These are phyloP conservation scores for Neocatenulostroma microsporum DNA, from an alignment of 2,329 filamentous ascomycete genomes.

Conservation along the genomic window DNA sequence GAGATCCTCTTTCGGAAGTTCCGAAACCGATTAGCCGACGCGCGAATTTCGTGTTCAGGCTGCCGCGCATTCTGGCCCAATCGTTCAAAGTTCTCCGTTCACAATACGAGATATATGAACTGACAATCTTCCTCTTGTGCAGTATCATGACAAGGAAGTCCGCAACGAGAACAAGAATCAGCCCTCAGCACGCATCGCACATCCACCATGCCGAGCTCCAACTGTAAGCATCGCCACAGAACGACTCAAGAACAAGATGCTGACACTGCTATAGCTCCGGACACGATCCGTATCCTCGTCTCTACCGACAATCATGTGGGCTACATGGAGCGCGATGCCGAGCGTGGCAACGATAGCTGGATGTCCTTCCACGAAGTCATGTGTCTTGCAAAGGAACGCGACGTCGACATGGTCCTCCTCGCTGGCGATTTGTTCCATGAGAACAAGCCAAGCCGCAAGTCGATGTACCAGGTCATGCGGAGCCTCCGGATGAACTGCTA, in stretches of 20 bases:
- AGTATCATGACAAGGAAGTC: too few species aligned
- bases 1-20: neutral
- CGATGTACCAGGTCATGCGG: constrained; percentile 96
- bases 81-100: neutral
- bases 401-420: constrained; percentile 96
- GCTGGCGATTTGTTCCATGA: constrained; percentile 96
- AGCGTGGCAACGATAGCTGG: constrained; percentile 97
- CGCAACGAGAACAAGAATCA: too few species aligned
- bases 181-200: too few species aligned
- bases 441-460: constrained; percentile 91
- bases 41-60: constrained; percentile 10
- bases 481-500: constrained; percentile 88
- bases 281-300: constrained; percentile 90
- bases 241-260: too few species aligned
- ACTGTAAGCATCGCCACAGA: too few species aligned
- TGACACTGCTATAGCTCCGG: constrained; percentile 42
- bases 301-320: constrained; percentile 98
- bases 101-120: neutral
- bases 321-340: constrained; percentile 84
- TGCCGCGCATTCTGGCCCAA: constrained; percentile 7
- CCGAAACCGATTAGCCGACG: neutral
- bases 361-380: constrained; percentile 92
- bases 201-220: neutral
- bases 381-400: constrained; percentile 72
- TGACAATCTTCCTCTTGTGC: too few species aligned